Percentiles rank a stretch among this genome's conserved stretches.
Conservation (phyloP, 2,329 filamentous ascomycete species). For the Talaromyces amestolkiae region DNA sequence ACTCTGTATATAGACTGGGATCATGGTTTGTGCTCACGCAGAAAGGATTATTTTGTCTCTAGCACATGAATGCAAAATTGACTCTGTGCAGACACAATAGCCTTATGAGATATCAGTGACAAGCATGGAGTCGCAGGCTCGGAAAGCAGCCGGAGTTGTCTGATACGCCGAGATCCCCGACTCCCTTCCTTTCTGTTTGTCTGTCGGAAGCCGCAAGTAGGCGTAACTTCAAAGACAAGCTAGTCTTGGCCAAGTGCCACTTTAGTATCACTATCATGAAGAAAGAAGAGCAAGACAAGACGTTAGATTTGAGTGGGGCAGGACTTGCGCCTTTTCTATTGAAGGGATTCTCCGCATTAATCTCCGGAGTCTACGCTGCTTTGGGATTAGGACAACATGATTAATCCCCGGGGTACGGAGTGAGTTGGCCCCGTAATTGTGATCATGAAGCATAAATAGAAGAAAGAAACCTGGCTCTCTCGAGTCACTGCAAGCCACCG, state of each 20-base stretch:
- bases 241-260: not conserved
- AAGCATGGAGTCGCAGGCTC: not conserved
- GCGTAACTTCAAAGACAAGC: not conserved
- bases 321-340: not conserved
- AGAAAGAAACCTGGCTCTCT: not conserved
- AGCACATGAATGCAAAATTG: not conserved
- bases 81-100: not conserved
- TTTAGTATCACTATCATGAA: not conserved
- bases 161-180: not conserved
- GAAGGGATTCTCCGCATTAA: not conserved
- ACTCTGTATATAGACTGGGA: not conserved
- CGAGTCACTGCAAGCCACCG: not conserved
- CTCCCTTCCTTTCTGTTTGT: not conserved
- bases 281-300: not conserved
- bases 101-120: not conserved
- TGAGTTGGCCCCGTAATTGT: not conserved
- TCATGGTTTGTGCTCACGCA: too few species aligned
- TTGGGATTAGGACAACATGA: not conserved
- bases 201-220: slow-evolving; percentile 7
- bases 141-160: not conserved
- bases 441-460: not conserved
- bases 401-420: not conserved
- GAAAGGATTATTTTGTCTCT: not conserved
- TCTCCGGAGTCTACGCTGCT: not conserved
- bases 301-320: not conserved